These are phyloP conservation scores for Durio zibethinus DNA, from an alignment of 345 rosid genomes.

Conservation along the genomic window DNA sequence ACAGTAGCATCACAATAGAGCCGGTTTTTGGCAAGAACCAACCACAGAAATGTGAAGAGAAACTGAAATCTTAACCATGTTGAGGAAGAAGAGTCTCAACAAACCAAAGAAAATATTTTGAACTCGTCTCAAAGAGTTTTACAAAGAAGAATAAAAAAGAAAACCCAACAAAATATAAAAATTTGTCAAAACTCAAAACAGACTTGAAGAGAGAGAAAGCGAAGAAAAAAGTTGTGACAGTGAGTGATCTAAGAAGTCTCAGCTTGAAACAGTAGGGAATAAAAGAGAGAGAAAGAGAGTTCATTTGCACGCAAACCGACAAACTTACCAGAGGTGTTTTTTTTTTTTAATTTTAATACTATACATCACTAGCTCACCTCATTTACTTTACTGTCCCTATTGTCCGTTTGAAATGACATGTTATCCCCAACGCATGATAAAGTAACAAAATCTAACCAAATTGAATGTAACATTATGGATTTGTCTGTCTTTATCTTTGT, in stretches of 20 bases:
- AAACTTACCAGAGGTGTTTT: slow-evolving; percentile 39
- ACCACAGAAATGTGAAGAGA: slow-evolving; percentile 20
- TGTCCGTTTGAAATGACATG: slow-evolving; percentile 39
- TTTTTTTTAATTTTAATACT: slow-evolving; percentile 10
- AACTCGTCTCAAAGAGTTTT: neutral
- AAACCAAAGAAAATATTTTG: slow-evolving; percentile 10
- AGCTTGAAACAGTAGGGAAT: slow-evolving; percentile 29
- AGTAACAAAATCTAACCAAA: neutral
- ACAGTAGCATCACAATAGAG: slow-evolving; percentile 31
- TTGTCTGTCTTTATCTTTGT: neutral
- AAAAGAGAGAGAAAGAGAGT: slow-evolving; percentile 28
- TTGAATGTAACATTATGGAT: too few relatives aligned
- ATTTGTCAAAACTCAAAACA: slow-evolving; percentile 10
- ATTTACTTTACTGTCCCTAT: slow-evolving; percentile 57
- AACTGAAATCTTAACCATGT: slow-evolving; percentile 38
- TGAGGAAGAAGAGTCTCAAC: neutral
- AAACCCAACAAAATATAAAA: neutral
- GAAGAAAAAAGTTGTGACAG: slow-evolving; percentile 16
- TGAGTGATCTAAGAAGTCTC: slow-evolving; percentile 48
- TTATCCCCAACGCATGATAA: slow-evolving; percentile 18
- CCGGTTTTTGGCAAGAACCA: slow-evolving; percentile 7
- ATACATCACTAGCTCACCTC: slow-evolving; percentile 13
- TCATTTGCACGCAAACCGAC: slow-evolving; percentile 82
- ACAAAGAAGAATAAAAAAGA: neutral
- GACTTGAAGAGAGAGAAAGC: slow-evolving; percentile 16